Evolutionary conservation across 1,139 yeast genomes (phyloP).

Genomic region (Kazachstania sp.): DNA sequence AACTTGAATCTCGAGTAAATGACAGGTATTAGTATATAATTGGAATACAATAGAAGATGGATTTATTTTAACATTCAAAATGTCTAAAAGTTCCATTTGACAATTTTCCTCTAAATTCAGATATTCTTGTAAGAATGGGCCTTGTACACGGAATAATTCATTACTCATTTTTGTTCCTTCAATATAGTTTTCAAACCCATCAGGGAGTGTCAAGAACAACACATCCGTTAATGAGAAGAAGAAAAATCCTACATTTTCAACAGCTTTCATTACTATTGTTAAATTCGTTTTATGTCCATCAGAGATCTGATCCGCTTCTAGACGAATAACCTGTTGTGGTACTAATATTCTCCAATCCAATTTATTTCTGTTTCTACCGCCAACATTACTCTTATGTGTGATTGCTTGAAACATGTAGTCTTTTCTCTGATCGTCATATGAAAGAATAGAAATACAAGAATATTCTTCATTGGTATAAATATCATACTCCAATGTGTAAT

Average conservation of each 20-base stretch:
- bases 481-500: conserved; percentile 5
- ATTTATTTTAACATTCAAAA: not conserved
- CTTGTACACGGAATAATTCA: not conserved
- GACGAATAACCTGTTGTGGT: not conserved
- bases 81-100: not conserved
- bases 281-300: not conserved
- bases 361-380: not conserved
- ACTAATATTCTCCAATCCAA: conserved; percentile 5
- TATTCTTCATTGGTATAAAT: conserved; percentile 8
- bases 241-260: conserved; percentile 15
- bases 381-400: not conserved
- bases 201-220: conserved; percentile 11
- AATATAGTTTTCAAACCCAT: conserved; percentile 12
- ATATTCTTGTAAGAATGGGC: not conserved
- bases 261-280: conserved; percentile 6
- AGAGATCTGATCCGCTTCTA: not conserved
- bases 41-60: not conserved
- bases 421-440: not conserved
- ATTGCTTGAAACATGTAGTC: conserved; percentile 4
- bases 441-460: conserved; percentile 5
- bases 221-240: conserved; percentile 9
- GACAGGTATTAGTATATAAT: conserved; percentile 1
- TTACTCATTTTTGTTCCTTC: conserved; percentile 5
- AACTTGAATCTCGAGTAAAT: not conserved
- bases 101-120: not conserved